These are phyloP conservation scores for barrel medic (Medicago truncatula) DNA, from an alignment of 306 rosid genomes.

Conservation along the genomic window DNA sequence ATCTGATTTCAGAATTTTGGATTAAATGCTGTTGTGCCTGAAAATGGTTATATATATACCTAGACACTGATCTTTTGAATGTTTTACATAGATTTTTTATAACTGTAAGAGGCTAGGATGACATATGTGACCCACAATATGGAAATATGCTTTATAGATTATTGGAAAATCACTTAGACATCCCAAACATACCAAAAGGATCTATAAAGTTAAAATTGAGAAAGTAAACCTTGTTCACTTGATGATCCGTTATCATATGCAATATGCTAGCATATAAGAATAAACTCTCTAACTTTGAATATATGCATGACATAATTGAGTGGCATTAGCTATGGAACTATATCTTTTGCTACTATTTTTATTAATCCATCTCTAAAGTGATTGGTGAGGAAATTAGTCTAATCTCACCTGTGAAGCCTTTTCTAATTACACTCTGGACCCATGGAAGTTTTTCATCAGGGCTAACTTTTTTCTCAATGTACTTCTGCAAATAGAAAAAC, in stretches of 20 bases:
- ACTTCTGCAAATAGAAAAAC: conserved; percentile 64
- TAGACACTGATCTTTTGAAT: conserved; percentile 5
- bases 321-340: neutral
- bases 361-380: neutral
- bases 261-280: neutral
- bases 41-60: conserved; percentile 1
- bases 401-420: conserved; percentile 74
- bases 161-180: conserved; percentile 10
- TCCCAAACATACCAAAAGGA: conserved; percentile 10
- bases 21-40: conserved; percentile 16
- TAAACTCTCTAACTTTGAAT: neutral
- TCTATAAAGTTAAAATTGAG: conserved; percentile 18
- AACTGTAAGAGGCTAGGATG: conserved; percentile 8
- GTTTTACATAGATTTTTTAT: conserved; percentile 29
- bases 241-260: conserved; percentile 3
- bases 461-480: conserved; percentile 65
- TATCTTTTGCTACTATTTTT: neutral
- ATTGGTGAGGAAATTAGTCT: neutral
- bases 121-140: conserved; percentile 8
- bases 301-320: conserved; percentile 1
- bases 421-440: conserved; percentile 55
- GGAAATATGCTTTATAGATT: conserved; percentile 11
- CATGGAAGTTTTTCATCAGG: conserved; percentile 62
- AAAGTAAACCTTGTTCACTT: conserved; percentile 9
- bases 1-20: conserved; percentile 37